Evolutionary conservation across 768 basidiomycete species (phyloP), one percentile per base, ranked within the genome.

Genomic region (Tulasnella sp.): DNA sequence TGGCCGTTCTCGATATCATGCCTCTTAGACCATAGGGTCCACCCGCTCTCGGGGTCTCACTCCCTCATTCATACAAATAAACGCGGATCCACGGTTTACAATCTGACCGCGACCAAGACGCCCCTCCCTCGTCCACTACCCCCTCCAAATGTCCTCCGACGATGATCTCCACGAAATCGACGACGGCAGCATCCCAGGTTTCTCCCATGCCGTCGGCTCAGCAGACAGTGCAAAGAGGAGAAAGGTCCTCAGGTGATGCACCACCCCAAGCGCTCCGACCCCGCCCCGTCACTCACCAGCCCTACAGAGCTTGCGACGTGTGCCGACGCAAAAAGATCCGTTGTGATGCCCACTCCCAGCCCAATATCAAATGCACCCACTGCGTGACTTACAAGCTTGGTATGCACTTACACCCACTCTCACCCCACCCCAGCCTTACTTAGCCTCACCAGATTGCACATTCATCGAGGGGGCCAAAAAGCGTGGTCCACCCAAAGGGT

Each of bases 281-380:
- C 25, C 49, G 6, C 19, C 14, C 31, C 31, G 23, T 11, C 31
- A 15, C 31, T 3, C 29, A 31, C 8, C 46, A 11, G 7, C 37
- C n/a, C n/a, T n/a, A n/a, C 37, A 57, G 58, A 58, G 86, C 86
- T 6, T 91, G 88, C 65, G 87, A 90, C 64, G 76, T 81, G 0
- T 91, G 88, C 65, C 74, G 88, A 35, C 73, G 85, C 57, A 90
- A 89, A 74, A 92, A 92, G 60, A 64, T 64, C 71, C 81, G 86
- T 83, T 11, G 17, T 27, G 49, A 49, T 17, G 60, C 48, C 27
- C 48, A 49, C 37, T 37, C 32, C 31, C 41, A 36, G 7, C 39
- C 34, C 37, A 40, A 35, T 49, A 57, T 52, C 25, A 34, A 34
- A 19, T 52, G 27, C 61, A 62, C 50, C 50, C 63, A 56, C 45